Base-by-base conservation (phyloP, 345 rosid species). In the Odontarrhena argentea region DNA sequence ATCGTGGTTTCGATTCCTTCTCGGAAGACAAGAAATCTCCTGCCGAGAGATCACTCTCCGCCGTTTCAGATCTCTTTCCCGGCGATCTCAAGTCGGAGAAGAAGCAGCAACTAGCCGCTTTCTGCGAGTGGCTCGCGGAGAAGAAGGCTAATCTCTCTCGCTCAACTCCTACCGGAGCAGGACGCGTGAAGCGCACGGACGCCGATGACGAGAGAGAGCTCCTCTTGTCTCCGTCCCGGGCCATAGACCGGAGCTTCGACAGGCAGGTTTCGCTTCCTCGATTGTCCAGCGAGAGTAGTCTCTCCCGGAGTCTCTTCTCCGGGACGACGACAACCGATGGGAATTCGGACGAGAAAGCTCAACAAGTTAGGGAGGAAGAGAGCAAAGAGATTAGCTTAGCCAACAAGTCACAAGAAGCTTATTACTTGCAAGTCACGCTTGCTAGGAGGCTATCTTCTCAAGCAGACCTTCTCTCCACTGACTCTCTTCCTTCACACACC, bases 231-330 rank as follows among this genome's bases (percentile, higher is more conserved):
- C 63, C 83, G 3, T 28, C 32, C 32, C 32, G 32, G 32, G 3
- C 32, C 32, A 2, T 28, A 2, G 32, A 28, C 32, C 63, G 83
- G 32, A 76, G 75, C 68, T 83, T 86, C 65, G 94, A 86, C 9
- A 80, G 84, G 38, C 85, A 80, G 69, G 84, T 85, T 11, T 90
- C 96, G 7, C 77, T 88, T 77, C 86, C 85, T 30, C 77, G 97
- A 76, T 55, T 87, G 45, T 88, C 97, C 0, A 93, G 97, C 43
- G 96, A 87, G 64, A 93, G 97, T 63, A 88, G 96, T 62, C 86
- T 80, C 43, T 86, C 84, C 0, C 88, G 88, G 9, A 92, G 98
- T 76, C 85, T 86, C 82, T 86, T 87, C 78, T 87, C 96, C 2
- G 98, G 84, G 4, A 32, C 7, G 57, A 83, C 88, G 45, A 87